Percentiles rank a stretch among this genome's conserved stretches.
These are phyloP conservation scores for Ogataea salicorniae DNA, from an alignment of 805 yeast genomes.

Conservation along the genomic window DNA sequence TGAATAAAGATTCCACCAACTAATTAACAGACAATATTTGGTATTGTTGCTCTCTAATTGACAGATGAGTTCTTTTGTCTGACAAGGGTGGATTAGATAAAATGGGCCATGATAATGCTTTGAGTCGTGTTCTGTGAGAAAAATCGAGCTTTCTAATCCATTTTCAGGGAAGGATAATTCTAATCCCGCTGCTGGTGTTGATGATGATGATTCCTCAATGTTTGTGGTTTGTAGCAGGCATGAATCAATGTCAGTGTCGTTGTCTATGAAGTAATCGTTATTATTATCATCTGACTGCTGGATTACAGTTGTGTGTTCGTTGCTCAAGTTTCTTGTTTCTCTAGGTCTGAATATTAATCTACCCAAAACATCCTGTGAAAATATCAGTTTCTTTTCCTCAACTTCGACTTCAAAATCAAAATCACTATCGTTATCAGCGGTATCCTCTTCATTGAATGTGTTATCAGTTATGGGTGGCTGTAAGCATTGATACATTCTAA, in stretches of 20 bases:
- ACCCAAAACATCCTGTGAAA: constrained; percentile 3
- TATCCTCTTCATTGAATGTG: not conserved
- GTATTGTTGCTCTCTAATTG: constrained; percentile 15
- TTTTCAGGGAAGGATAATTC: too few species aligned
- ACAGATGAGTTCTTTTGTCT: constrained; percentile 26
- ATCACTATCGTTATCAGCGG: not conserved
- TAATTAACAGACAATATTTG: constrained; percentile 10
- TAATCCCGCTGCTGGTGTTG: too few species aligned
- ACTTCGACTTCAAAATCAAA: not conserved
- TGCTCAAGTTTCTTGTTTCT: not conserved
- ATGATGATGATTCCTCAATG: too few species aligned
- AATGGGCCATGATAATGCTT: constrained; percentile 6
- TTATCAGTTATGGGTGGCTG: not conserved
- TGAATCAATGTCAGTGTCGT: too few species aligned
- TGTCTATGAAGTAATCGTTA: too few species aligned
- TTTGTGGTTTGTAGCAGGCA: too few species aligned
- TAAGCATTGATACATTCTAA: constrained; percentile 5
- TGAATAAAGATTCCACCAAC: constrained; percentile 27
- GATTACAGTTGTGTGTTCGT: not conserved
- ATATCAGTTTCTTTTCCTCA: constrained; percentile 10
- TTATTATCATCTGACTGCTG: not conserved
- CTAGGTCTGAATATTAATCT: constrained; percentile 2
- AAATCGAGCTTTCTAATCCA: not conserved
- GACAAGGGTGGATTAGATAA: constrained; percentile 38
- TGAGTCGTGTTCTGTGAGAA: constrained; percentile 9